phyloP scores from a whole-genome alignment of 768 basidiomycete species.

The Leccinum pellstonianum region DNA sequence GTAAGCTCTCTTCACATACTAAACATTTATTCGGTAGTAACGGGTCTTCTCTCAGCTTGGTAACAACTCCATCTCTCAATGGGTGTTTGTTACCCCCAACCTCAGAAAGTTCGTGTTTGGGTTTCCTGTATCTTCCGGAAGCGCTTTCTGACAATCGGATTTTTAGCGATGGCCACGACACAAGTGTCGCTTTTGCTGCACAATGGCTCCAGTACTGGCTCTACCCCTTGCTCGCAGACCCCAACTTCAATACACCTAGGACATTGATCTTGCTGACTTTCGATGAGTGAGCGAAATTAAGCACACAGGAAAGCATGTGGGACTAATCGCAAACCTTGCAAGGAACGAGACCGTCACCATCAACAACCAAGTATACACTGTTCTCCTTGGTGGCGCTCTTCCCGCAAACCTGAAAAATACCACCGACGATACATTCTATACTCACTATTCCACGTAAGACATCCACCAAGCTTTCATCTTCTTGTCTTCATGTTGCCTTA shows the following conservation, averaged over 20 bases:
- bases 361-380: slow-evolving; percentile 46
- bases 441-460: slow-evolving; percentile 49
- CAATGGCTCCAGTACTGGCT: slow-evolving; percentile 52
- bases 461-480: background rate
- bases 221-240: slow-evolving; percentile 47
- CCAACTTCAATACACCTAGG: slow-evolving; percentile 49
- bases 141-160: background rate
- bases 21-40: too few relatives aligned
- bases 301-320: background rate
- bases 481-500: slow-evolving; percentile 4
- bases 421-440: slow-evolving; percentile 52
- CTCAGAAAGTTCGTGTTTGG: slow-evolving; percentile 28
- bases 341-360: slow-evolving; percentile 29
- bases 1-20: slow-evolving; percentile 22
- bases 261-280: slow-evolving; percentile 62
- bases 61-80: slow-evolving; percentile 50
- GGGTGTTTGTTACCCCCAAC: slow-evolving; percentile 63
- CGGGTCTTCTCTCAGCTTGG: slow-evolving; percentile 22
- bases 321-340: background rate
- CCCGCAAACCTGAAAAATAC: slow-evolving; percentile 43
- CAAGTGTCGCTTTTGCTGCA: slow-evolving; percentile 45
- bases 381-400: slow-evolving; percentile 45
- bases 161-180: slow-evolving; percentile 59
- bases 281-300: slow-evolving; percentile 47
- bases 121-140: background rate